A percentile compares a stretch with the other conserved stretches of the same genome.
Evolutionary conservation across 805 yeast species (phyloP).

Genomic region (Zygosaccharomyces gambellarensis): DNA sequence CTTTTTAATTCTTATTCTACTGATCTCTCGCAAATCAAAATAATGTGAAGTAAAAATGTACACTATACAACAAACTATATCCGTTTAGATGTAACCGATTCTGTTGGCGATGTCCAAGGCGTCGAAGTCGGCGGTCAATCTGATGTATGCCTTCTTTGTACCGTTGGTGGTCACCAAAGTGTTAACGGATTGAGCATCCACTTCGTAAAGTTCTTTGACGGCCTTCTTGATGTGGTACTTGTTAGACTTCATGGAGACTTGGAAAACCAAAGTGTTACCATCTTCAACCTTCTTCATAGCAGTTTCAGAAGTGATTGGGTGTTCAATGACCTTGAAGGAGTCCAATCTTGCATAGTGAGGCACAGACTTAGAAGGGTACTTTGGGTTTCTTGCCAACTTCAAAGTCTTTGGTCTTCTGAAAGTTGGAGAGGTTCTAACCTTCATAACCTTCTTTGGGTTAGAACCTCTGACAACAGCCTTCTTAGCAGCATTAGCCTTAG

Average conservation of each 20-base stretch:
- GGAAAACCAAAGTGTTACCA: slow-evolving; percentile 98
- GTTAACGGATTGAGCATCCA: slow-evolving; percentile 90
- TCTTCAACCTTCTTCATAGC: slow-evolving; percentile 99
- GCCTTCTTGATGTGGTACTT: slow-evolving; percentile 98
- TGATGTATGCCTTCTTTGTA: slow-evolving; percentile 99
- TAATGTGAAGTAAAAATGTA: slow-evolving; percentile 3
- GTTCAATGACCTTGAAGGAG: slow-evolving; percentile 87
- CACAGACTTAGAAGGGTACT: slow-evolving; percentile 90
- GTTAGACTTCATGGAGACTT: slow-evolving; percentile 95
- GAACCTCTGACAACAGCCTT: slow-evolving; percentile 98
- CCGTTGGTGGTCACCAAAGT: slow-evolving; percentile 98
- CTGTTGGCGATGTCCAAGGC: slow-evolving; percentile 99
- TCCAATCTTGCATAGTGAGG: slow-evolving; percentile 97
- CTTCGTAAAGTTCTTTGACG: slow-evolving; percentile 96
- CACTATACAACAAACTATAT: slow-evolving; percentile 8
- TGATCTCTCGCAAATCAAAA: background rate
- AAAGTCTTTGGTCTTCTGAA: slow-evolving; percentile 98
- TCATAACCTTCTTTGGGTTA: slow-evolving; percentile 81
- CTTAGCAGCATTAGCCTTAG: slow-evolving; percentile 95
- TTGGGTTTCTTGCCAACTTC: slow-evolving; percentile 89
- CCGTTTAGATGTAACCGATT: slow-evolving; percentile 91
- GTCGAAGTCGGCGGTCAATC: slow-evolving; percentile 98
- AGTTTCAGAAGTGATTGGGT: slow-evolving; percentile 96
- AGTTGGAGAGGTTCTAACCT: slow-evolving; percentile 91
- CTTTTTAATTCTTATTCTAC: background rate